Percentiles rank a stretch among this genome's conserved stretches.
phyloP scores from a whole-genome alignment of 805 yeast genomes.

The Metschnikowia aberdeeniae region DNA sequence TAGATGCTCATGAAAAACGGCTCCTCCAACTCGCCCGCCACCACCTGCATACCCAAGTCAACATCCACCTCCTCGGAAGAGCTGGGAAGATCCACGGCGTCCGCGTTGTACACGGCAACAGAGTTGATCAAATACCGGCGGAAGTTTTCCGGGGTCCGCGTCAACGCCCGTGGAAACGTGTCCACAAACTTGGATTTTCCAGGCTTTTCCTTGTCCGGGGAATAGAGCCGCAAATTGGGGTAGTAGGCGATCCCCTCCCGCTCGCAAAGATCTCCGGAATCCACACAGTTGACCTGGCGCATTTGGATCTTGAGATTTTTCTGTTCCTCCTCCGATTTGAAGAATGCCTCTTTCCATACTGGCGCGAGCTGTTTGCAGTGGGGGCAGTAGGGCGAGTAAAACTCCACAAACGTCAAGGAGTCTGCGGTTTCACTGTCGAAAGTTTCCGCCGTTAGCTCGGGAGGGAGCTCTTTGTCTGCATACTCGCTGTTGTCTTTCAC shows the following conservation, averaged over 20 bases:
- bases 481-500: neutral
- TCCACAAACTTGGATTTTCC: constrained; percentile 29
- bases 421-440: constrained; percentile 49
- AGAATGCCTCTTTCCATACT: constrained; percentile 68
- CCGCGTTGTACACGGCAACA: constrained; percentile 42
- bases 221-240: constrained; percentile 71
- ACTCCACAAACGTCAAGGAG: constrained; percentile 75
- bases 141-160: constrained; percentile 47
- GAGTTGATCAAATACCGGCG: constrained; percentile 52
- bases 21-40: constrained; percentile 45
- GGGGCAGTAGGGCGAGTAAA: constrained; percentile 82
- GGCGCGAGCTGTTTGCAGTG: constrained; percentile 85
- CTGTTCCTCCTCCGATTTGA: constrained; percentile 43
- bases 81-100: constrained; percentile 37
- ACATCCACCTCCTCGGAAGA: constrained; percentile 37
- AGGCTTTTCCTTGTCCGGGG: constrained; percentile 39
- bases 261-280: constrained; percentile 79
- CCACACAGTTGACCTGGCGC: constrained; percentile 82
- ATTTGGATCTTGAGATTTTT: constrained; percentile 46
- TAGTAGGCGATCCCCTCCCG: constrained; percentile 59
- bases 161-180: constrained; percentile 44
- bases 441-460: constrained; percentile 42
- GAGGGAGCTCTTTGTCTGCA: constrained; percentile 38
- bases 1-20: constrained; percentile 64
- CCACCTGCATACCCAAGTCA: constrained; percentile 41